Evolutionary conservation across 306 rosid species (phyloP), one percentile per base, ranked within the genome.

Genomic region (Cucumis cinereus): DNA sequence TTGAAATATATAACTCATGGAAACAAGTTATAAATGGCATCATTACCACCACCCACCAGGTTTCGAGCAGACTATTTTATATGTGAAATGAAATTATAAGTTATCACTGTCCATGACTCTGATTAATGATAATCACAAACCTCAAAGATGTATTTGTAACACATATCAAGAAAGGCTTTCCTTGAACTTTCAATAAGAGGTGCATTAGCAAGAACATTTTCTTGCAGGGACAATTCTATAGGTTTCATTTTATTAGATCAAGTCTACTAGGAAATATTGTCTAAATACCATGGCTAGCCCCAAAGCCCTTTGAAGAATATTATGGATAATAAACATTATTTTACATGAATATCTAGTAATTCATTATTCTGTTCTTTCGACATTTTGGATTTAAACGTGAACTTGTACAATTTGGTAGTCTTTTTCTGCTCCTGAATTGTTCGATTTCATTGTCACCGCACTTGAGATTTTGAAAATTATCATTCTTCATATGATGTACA

Each of bases 401-500:
- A 36, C 17, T 38, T 19, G n/a, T 22, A 41, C 54, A 38, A 64
- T 64, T 38, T 20, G 26, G 52, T 66, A n/a, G 15, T 66, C 11
- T 3, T 68, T 40, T 45, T 69, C 57, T 69, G 75, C 75, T 45
- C 23, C 75, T 45, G 24, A 70, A 20, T 70, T 70, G 75, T 52
- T 73, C 62, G 30, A 5, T 52, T 9, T 53, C 61, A 19, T 73
- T 30, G 30, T 73, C 24, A 33, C 47, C 53, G 62, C 47, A 30
- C 43, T 33, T 73, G 26, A 50, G n/a, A 17, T 16, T 82, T 78
- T 28, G 30, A 52, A 11, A 73, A 52, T 52, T 52, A 35, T 33
- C 47, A 33, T 75, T 17, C 52, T 75, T 55, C 83, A 78, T 76
- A 52, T 77, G 12, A 77, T 52, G 35, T 77, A 85, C 80, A 95